phyloP scores from a whole-genome alignment of 805 yeast genomes.

The Nakazawaea ishiwadae region DNA sequence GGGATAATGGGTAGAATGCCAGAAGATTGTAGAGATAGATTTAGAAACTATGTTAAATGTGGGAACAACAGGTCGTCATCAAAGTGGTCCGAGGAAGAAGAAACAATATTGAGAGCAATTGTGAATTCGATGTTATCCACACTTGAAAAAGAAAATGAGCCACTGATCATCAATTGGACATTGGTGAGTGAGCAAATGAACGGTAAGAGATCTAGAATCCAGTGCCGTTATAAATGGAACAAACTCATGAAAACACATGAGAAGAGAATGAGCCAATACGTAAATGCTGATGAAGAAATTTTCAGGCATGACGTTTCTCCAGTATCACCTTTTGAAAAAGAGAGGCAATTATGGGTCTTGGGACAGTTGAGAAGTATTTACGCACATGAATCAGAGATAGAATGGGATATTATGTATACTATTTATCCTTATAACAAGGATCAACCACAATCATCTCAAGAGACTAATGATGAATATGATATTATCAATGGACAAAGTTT shows the following conservation, averaged over 20 bases:
- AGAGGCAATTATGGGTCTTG: conserved; percentile 9
- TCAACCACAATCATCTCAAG: background rate
- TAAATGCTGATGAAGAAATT: background rate
- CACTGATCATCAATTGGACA: conserved; percentile 79
- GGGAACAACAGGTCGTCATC: conserved; percentile 71
- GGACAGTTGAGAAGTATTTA: conserved; percentile 8
- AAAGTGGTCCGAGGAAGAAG: conserved; percentile 79
- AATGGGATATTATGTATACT: conserved; percentile 11
- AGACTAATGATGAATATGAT: too few relatives aligned
- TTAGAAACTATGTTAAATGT: conserved; percentile 94
- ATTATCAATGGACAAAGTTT: background rate
- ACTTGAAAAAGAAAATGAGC: conserved; percentile 19
- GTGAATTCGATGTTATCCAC: conserved; percentile 39
- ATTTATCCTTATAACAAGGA: conserved; percentile 5
- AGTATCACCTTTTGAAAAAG: background rate
- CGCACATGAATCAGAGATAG: conserved; percentile 5
- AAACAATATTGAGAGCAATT: conserved; percentile 50
- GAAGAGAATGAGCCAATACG: background rate
- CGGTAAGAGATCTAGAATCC: conserved; percentile 85
- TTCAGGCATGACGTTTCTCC: background rate
- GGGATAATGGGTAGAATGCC: conserved; percentile 86
- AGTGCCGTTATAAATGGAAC: conserved; percentile 94
- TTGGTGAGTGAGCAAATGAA: conserved; percentile 85
- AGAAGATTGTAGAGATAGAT: conserved; percentile 94
- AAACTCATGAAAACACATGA: conserved; percentile 55